Conservation (phyloP, 148 eudicot species). For the Cornus suecica region DNA sequence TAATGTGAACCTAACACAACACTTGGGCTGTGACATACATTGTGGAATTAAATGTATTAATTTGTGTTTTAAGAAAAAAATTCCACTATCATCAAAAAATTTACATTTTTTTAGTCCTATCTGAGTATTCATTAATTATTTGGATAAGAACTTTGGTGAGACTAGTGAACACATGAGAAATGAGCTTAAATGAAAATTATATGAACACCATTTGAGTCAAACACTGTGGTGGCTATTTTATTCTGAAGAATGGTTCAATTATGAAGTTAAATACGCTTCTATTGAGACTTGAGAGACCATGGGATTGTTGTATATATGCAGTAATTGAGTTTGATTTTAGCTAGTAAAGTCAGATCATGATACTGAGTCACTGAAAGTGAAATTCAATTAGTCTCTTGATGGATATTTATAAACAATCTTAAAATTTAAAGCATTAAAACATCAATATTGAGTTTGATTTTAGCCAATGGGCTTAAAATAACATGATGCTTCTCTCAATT, state of each 20-base stretch:
- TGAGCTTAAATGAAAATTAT: not conserved
- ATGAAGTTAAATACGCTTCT: not conserved
- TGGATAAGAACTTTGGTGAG: not conserved
- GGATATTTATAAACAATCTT: too few relatives aligned
- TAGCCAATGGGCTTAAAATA: too few relatives aligned
- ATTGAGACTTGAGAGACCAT: not conserved
- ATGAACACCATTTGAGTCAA: too few relatives aligned
- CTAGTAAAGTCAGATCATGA: too few relatives aligned
- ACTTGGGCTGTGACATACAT: too few relatives aligned
- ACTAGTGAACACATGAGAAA: not conserved
- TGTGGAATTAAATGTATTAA: not conserved
- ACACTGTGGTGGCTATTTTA: not conserved
- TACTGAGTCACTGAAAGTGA: not conserved
- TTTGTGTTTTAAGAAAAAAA: too few relatives aligned
- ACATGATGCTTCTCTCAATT: too few relatives aligned
- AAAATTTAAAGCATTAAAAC: too few relatives aligned
- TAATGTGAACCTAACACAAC: too few relatives aligned
- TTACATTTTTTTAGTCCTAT: not conserved
- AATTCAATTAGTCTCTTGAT: not conserved
- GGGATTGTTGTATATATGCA: not conserved
- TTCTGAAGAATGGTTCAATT: not conserved
- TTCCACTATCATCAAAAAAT: not conserved
- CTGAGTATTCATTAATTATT: too few relatives aligned
- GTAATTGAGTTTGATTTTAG: too few relatives aligned
- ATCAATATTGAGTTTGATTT: too few relatives aligned